Percentiles rank a stretch among this genome's conserved stretches.
Conservation (phyloP, 352 stramenopile genomes). For the Phytophthora quininea region DNA sequence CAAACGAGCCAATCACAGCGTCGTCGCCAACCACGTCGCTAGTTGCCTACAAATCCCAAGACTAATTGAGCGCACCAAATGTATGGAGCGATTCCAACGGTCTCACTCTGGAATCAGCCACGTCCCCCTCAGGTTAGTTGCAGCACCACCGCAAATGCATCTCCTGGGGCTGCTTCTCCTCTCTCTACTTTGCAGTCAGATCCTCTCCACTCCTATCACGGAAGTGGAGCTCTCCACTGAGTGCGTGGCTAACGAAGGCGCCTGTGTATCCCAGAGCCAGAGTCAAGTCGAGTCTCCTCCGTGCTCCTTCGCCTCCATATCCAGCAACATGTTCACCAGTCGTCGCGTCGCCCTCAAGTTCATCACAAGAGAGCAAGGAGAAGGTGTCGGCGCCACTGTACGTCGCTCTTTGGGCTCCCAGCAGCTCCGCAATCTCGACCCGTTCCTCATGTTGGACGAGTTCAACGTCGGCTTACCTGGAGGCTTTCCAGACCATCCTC, state of each 20-base stretch:
- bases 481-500: conserved; percentile 91
- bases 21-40: background rate
- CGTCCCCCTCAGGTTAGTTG: conserved; percentile 21
- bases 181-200: background rate
- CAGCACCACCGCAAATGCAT: background rate
- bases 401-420: conserved; percentile 57
- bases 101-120: conserved; percentile 14
- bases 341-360: conserved; percentile 60
- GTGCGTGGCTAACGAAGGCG: conserved; percentile 32
- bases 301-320: conserved; percentile 6
- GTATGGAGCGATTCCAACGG: background rate
- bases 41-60: background rate
- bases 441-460: conserved; percentile 70
- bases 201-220: conserved; percentile 5
- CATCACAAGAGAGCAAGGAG: conserved; percentile 51
- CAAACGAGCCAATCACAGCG: background rate
- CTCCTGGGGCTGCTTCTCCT: background rate
- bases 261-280: conserved; percentile 24
- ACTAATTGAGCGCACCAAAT: background rate
- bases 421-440: conserved; percentile 55
- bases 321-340: conserved; percentile 33
- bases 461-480: conserved; percentile 62
- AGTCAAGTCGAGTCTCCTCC: conserved; percentile 7
- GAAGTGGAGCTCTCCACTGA: conserved; percentile 18
- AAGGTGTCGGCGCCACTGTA: conserved; percentile 64